These are phyloP conservation scores for Marvania coccoides DNA, from an alignment of 139 green algal genomes.

Conservation along the genomic window DNA sequence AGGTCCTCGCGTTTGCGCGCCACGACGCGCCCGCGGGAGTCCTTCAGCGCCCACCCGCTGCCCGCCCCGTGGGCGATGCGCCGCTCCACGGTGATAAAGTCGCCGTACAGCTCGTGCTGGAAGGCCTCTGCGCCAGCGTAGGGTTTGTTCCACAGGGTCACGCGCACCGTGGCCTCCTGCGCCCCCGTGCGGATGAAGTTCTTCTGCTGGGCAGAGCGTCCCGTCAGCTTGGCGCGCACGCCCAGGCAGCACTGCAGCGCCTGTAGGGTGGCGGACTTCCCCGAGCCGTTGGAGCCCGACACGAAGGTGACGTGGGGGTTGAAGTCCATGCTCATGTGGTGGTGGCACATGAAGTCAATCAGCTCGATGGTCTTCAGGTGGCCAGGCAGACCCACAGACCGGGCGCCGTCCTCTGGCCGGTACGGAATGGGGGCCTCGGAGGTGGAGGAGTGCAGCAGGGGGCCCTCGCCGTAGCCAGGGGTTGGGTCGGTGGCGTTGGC, in stretches of 20 bases:
- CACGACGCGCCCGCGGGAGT: neutral
- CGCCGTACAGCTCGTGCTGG: constrained; percentile 37
- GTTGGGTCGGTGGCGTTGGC: too few species aligned
- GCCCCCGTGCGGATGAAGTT: constrained; percentile 20
- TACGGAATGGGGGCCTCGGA: too few species aligned
- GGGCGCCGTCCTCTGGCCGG: constrained; percentile 16
- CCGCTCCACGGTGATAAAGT: constrained; percentile 60
- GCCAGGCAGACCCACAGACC: constrained; percentile 10
- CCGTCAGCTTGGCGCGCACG: constrained; percentile 44
- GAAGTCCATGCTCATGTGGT: constrained; percentile 22
- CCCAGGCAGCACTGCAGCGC: constrained; percentile 67
- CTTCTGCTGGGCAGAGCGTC: constrained; percentile 19
- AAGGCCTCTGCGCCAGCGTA: constrained; percentile 48
- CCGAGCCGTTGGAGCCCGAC: constrained; percentile 14
- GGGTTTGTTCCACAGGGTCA: constrained; percentile 64
- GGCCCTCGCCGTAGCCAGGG: too few species aligned
- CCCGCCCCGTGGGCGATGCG: constrained; percentile 9
- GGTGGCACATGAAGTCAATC: constrained; percentile 26
- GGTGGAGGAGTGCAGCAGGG: too few species aligned
- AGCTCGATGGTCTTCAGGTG: constrained; percentile 27
- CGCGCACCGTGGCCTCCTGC: constrained; percentile 21
- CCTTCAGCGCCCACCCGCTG: constrained; percentile 5
- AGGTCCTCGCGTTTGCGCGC: constrained; percentile 26
- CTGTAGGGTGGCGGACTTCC: constrained; percentile 18
- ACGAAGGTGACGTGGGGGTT: constrained; percentile 17